Evolutionary conservation across 2,329 filamentous ascomycete genomes (phyloP).

Genomic region (Acarospora socialis): DNA sequence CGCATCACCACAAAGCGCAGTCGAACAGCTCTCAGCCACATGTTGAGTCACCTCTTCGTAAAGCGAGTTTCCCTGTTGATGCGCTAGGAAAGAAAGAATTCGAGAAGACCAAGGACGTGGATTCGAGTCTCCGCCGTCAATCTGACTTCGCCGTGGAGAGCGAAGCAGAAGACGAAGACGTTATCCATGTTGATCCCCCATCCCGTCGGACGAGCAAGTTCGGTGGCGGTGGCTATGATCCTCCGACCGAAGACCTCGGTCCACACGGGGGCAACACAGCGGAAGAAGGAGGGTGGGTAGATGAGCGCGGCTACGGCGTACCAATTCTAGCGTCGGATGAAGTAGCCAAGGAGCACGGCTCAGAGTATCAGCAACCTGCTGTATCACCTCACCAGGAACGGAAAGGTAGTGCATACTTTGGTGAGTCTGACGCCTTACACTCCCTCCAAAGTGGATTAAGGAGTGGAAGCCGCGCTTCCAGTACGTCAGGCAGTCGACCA

Average conservation of each 20-base stretch:
- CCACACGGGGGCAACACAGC: slow-evolving; percentile 30
- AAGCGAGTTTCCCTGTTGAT: slow-evolving; percentile 34
- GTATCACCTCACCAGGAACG: slow-evolving; percentile 60
- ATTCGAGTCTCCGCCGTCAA: slow-evolving; percentile 4
- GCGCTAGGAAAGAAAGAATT: slow-evolving; percentile 14
- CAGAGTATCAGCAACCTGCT: slow-evolving; percentile 61
- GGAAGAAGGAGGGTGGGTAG: slow-evolving; percentile 36
- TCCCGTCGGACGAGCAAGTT: slow-evolving; percentile 30
- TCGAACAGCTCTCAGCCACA: slow-evolving; percentile 31
- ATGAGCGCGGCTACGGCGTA: slow-evolving; percentile 49
- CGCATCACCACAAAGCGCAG: slow-evolving; percentile 26
- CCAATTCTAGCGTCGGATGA: slow-evolving; percentile 87
- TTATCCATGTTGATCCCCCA: slow-evolving; percentile 68
- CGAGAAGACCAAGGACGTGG: slow-evolving; percentile 14
- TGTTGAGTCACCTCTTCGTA: slow-evolving; percentile 38
- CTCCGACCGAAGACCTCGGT: slow-evolving; percentile 38
- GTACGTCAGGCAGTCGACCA: slow-evolving; percentile 46
- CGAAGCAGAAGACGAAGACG: slow-evolving; percentile 39
- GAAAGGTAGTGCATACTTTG: slow-evolving; percentile 44
- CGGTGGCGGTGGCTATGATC: slow-evolving; percentile 36
- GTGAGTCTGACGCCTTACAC: slow-evolving; percentile 28
- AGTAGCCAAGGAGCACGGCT: slow-evolving; percentile 56
- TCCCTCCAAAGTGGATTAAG: slow-evolving; percentile 13
- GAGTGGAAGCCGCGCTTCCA: slow-evolving; percentile 36
- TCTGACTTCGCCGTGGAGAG: slow-evolving; percentile 27